Percentiles rank a stretch among this genome's conserved stretches.
Evolutionary conservation across 495 filamentous ascomycete genomes (phyloP).

Genomic region (Astrothelium subdiscretum): DNA sequence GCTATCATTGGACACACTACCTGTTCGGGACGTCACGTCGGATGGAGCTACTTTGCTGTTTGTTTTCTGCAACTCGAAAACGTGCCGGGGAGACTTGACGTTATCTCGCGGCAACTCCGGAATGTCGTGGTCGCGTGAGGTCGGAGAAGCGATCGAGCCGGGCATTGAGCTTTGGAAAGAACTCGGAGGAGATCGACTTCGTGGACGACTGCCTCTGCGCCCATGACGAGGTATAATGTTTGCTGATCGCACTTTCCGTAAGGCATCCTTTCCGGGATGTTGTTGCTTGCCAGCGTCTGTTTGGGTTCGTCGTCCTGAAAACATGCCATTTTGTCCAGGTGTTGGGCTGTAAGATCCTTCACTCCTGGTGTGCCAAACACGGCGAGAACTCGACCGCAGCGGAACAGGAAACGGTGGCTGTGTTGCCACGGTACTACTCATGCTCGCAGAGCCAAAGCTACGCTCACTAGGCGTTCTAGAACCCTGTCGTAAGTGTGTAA

Average conservation of each 20-base stretch:
- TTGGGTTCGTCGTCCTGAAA: background rate
- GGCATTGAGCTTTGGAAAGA: conserved; percentile 6
- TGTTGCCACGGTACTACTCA: conserved; percentile 9
- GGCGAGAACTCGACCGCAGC: conserved; percentile 74
- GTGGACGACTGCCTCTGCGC: conserved; percentile 19
- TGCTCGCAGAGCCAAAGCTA: conserved; percentile 34
- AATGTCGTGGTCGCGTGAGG: conserved; percentile 41
- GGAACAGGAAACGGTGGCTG: conserved; percentile 70
- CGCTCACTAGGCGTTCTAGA: conserved; percentile 65
- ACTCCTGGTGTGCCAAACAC: conserved; percentile 55
- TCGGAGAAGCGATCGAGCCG: background rate
- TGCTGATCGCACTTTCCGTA: conserved; percentile 78
- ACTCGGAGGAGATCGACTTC: conserved; percentile 22
- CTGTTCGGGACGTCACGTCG: conserved; percentile 14
- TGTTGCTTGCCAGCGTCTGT: conserved; percentile 22
- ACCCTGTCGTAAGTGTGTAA: conserved; percentile 52
- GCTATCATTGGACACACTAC: conserved; percentile 44
- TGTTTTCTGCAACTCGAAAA: conserved; percentile 1
- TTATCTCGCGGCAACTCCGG: conserved; percentile 66
- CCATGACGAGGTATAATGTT: conserved; percentile 49
- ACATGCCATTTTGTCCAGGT: conserved; percentile 16
- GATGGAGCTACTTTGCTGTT: background rate
- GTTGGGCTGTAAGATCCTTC: conserved; percentile 75
- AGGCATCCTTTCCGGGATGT: conserved; percentile 18
- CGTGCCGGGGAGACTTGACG: conserved; percentile 45